These are phyloP conservation scores for Saccharum spontaneum DNA, from an alignment of 176 grass and related monocot genomes.

Conservation along the genomic window DNA sequence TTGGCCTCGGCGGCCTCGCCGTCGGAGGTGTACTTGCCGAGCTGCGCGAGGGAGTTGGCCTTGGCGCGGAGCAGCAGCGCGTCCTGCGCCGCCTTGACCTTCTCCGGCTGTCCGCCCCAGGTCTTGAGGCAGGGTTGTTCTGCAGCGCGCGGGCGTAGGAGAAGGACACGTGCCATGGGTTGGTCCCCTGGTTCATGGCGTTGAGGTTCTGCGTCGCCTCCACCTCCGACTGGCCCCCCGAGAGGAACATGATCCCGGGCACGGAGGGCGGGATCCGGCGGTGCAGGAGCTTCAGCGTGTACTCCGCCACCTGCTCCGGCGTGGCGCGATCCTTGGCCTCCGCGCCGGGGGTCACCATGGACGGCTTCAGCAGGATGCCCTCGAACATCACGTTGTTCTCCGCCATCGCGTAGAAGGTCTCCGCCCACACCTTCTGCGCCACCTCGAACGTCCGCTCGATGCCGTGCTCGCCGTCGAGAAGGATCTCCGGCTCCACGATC, in stretches of 20 bases:
- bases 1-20: conserved; percentile 70
- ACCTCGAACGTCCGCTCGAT: conserved; percentile 71
- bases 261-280: conserved; percentile 71
- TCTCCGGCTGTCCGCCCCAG: conserved; percentile 63
- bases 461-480: conserved; percentile 67
- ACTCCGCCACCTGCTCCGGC: conserved; percentile 59
- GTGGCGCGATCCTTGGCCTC: conserved; percentile 55
- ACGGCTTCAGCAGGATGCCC: conserved; percentile 80
- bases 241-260: conserved; percentile 79
- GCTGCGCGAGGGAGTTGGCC: conserved; percentile 71
- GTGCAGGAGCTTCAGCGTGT: conserved; percentile 65
- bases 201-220: conserved; percentile 79
- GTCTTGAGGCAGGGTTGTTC: conserved; percentile 89
- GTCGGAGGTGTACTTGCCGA: conserved; percentile 72
- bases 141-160: conserved; percentile 81
- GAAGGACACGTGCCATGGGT: conserved; percentile 83
- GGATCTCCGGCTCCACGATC: conserved; percentile 85
- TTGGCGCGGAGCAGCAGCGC: conserved; percentile 62
- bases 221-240: conserved; percentile 76
- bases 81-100: conserved; percentile 68
- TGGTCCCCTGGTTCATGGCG: conserved; percentile 73
- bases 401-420: conserved; percentile 69
- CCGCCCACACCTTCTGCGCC: conserved; percentile 67
- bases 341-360: conserved; percentile 77
- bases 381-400: conserved; percentile 76